Evolutionary conservation across 345 rosid genomes (phyloP).

Genomic region (Eutrema yunnanense): DNA sequence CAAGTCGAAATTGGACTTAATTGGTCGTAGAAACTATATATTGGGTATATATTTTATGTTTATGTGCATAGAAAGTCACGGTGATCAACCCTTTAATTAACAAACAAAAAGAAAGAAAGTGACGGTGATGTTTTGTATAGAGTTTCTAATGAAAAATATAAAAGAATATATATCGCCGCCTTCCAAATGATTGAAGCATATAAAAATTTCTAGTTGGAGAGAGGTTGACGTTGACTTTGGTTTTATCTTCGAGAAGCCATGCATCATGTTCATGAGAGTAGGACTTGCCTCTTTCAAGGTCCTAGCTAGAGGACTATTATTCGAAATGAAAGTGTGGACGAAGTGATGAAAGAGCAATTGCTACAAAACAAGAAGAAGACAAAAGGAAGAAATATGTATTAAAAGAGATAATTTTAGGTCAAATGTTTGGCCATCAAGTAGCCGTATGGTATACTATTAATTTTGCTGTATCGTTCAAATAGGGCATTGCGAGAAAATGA

Average conservation of each 20-base stretch:
- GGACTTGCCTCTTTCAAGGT: constrained; percentile 18
- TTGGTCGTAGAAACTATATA: neutral
- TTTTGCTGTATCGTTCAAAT: constrained; percentile 6
- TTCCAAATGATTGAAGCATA: constrained; percentile 19
- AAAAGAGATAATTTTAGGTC: neutral
- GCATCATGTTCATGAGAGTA: neutral
- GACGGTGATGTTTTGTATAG: constrained; percentile 7
- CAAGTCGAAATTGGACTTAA: neutral
- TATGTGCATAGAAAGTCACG: constrained; percentile 5
- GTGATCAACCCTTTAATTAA: neutral
- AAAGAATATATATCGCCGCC: constrained; percentile 14
- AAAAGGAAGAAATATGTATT: neutral
- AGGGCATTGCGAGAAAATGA: neutral
- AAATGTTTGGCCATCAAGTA: neutral
- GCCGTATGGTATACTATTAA: constrained; percentile 15
- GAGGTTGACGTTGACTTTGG: constrained; percentile 25
- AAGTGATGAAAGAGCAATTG: neutral
- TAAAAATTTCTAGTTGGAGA: neutral
- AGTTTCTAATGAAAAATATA: constrained; percentile 2
- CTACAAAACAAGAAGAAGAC: constrained; percentile 9
- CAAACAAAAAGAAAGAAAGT: neutral
- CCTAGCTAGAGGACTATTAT: neutral
- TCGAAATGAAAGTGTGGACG: neutral
- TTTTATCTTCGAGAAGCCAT: constrained; percentile 20
- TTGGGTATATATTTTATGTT: neutral